These are phyloP conservation scores for Haematococcus sp. DNA, from an alignment of 139 green algal species.

Conservation along the genomic window DNA sequence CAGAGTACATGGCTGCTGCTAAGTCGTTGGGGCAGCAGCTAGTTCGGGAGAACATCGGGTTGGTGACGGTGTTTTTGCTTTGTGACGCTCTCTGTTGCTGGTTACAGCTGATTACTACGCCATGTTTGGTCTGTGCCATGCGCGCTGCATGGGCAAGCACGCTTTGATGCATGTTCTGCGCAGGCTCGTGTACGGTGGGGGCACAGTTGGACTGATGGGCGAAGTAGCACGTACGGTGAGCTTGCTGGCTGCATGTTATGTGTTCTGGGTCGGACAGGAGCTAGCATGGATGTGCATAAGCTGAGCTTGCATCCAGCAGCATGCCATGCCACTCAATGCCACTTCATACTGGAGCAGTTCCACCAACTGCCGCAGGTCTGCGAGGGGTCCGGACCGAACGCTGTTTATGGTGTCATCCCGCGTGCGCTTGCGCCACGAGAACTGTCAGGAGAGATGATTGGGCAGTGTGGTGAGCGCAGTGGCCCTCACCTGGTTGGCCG, in stretches of 20 bases:
- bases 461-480: constrained; percentile 2
- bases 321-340: background rate
- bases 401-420: background rate
- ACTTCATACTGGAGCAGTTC: background rate
- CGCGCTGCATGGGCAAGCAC: no score
- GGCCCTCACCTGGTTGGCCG: no score
- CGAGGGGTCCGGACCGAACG: background rate
- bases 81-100: no score
- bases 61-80: no score
- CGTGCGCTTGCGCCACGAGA: background rate
- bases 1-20: constrained; percentile 52
- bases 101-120: no score
- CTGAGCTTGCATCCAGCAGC: background rate
- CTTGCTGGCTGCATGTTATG: background rate
- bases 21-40: constrained; percentile 47
- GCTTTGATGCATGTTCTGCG: no score
- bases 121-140: no score
- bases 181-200: constrained; percentile 71
- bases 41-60: constrained; percentile 45
- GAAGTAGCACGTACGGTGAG: constrained; percentile 61
- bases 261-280: background rate
- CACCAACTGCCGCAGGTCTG: background rate
- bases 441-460: constrained; percentile 39
- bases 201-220: constrained; percentile 81
- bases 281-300: background rate